Percentiles rank a stretch among this genome's conserved stretches.
Evolutionary conservation across 345 rosid species (phyloP).

Genomic region (Iberis pinnata): DNA sequence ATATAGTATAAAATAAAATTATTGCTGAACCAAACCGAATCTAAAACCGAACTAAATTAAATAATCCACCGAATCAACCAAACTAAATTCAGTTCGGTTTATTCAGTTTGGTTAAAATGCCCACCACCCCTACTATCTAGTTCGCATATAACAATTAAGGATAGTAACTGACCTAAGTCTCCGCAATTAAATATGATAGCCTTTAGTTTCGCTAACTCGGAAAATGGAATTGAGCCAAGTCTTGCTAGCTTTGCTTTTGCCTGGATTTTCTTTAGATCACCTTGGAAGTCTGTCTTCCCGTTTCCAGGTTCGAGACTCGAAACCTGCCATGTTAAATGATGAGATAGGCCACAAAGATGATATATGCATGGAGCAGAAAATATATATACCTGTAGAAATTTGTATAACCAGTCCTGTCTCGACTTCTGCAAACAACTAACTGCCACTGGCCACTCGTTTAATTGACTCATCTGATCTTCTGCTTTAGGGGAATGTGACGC

Average conservation of each 20-base stretch:
- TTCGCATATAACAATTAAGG: background rate
- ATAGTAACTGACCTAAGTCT: constrained; percentile 49
- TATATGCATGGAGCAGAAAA: background rate
- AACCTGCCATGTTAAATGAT: constrained; percentile 33
- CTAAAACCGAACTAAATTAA: no score
- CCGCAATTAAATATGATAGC: constrained; percentile 50
- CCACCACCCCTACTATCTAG: no score
- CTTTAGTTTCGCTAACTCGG: constrained; percentile 62
- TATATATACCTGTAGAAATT: constrained; percentile 59
- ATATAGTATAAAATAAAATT: no score
- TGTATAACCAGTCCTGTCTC: constrained; percentile 52
- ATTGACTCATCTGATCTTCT: constrained; percentile 29
- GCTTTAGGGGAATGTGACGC: constrained; percentile 33
- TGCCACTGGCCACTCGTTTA: constrained; percentile 60
- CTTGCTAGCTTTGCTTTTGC: constrained; percentile 68
- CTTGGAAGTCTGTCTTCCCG: constrained; percentile 27
- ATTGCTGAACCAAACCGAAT: no score
- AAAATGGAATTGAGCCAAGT: constrained; percentile 44
- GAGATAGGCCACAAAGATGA: background rate
- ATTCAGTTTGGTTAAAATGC: no score
- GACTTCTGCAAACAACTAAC: constrained; percentile 68
- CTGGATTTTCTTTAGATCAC: constrained; percentile 53
- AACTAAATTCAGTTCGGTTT: no score
- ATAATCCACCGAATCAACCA: no score
- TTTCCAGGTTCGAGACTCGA: constrained; percentile 37